Evolutionary conservation across 1,139 yeast species (phyloP), one percentile per base, ranked within the genome.

Genomic region (Taphrina sp.): DNA sequence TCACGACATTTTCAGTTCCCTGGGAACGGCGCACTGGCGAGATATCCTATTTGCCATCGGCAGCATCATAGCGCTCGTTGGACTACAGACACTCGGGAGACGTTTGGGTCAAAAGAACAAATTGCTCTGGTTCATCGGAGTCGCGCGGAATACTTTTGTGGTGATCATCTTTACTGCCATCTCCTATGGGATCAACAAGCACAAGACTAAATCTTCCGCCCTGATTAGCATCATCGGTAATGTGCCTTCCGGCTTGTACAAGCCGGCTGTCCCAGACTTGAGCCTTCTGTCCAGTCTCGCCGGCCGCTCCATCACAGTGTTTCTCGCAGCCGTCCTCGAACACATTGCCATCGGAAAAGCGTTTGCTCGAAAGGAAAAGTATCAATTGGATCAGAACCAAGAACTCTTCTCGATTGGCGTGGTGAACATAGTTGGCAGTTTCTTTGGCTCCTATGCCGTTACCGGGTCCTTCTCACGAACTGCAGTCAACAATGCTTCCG

Each of bases 391-490:
- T 60, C 96, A 96, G 46, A 90, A 90, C 71, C 97, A 89, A 73
- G 97, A 90, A 70, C 78, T 89, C 61, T 79, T 89, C 67, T 96
- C 97, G 37, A 90, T 89, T 70, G 97, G 97, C 67, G 85, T 85
- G 43, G 85, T 90, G 58, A 89, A 90, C 71, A 75, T 89, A 68
- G 76, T 89, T 64, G 96, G 96, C 63, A 86, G 95, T 28, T 87
- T 88, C 67, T 90, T 90, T 77, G 77, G 81, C 65, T 95, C 97
- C 8, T 89, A 89, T 69, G 96, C 97, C 17, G 89, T 95, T 8
- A 89, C 97, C 8, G 96, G 97, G 56, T 89, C 96, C 1, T 89
- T 89, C 70, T 86, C 95, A 19, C 82, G 96, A 75, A 85, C 96
- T 47, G 96, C 96, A 7, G 77, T 90, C 65, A 88, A 89, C 71